These are phyloP conservation scores for Phoma sp. DNA, from an alignment of 2,329 filamentous ascomycete species.

Conservation along the genomic window DNA sequence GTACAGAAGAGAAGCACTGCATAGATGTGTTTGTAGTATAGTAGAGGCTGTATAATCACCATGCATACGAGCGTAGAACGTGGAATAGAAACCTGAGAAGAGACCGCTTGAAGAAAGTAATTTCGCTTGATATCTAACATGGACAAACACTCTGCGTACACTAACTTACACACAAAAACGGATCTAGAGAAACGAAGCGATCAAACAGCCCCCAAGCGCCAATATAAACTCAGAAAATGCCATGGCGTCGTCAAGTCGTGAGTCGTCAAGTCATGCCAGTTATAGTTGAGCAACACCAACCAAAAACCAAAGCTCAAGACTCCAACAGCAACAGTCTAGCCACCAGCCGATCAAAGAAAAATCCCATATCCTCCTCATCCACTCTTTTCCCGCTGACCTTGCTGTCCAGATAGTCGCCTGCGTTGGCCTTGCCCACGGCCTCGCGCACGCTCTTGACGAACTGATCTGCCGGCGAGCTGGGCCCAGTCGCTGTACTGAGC, in stretches of 20 bases:
- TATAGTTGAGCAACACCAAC: not conserved
- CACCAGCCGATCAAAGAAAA: constrained; percentile 48
- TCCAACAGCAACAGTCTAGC: constrained; percentile 38
- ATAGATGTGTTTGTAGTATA: not conserved
- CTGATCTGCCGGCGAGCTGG: constrained; percentile 23
- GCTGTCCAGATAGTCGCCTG: constrained; percentile 29
- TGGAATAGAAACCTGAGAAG: no score
- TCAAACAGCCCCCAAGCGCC: constrained; percentile 3
- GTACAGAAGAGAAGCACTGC: not conserved
- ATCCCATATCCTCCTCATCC: constrained; percentile 40
- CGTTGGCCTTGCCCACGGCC: constrained; percentile 26
- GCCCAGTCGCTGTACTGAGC: not conserved
- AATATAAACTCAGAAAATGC: not conserved
- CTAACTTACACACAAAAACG: no score
- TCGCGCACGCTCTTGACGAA: constrained; percentile 42
- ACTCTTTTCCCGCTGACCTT: constrained; percentile 28
- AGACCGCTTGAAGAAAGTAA: no score
- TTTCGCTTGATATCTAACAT: no score
- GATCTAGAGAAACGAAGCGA: not conserved
- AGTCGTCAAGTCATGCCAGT: not conserved
- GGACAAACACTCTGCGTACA: no score
- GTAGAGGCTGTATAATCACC: not conserved
- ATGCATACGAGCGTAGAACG: no score
- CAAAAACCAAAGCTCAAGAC: not conserved
- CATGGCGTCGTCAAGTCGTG: constrained; percentile 6